Conservation (phyloP, 257 asterid genomes). For the Solanum tacnaense region DNA sequence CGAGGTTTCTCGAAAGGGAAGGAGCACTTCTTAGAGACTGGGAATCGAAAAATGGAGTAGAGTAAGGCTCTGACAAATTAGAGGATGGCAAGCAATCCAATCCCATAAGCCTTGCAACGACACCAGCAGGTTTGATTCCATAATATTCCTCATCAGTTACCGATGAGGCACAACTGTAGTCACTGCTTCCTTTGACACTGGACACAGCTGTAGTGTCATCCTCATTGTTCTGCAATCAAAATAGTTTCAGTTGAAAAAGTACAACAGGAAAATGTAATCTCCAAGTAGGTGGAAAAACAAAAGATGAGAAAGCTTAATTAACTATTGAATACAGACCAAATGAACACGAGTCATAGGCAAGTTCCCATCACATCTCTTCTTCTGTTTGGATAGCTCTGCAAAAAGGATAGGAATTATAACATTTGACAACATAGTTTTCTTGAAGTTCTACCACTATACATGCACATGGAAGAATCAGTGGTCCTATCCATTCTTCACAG, state of each 20-base stretch:
- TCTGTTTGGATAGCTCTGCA: slow-evolving; percentile 76
- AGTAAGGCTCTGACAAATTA: slow-evolving; percentile 28
- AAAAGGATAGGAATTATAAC: background rate
- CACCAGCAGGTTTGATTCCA: slow-evolving; percentile 52
- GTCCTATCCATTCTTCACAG: background rate
- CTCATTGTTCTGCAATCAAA: slow-evolving; percentile 39
- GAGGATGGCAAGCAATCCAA: slow-evolving; percentile 74
- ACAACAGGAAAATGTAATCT: background rate
- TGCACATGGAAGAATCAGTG: background rate
- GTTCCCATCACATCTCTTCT: slow-evolving; percentile 61
- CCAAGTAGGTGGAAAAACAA: background rate
- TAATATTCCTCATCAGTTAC: slow-evolving; percentile 60
- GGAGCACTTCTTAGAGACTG: slow-evolving; percentile 39
- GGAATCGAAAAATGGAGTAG: slow-evolving; percentile 44
- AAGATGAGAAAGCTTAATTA: background rate
- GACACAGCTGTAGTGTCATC: slow-evolving; percentile 41
- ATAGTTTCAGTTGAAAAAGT: background rate
- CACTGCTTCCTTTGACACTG: slow-evolving; percentile 57
- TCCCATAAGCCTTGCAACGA: slow-evolving; percentile 98
- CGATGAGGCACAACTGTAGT: slow-evolving; percentile 71
- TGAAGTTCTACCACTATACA: background rate
- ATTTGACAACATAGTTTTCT: background rate
- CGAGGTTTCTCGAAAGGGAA: slow-evolving; percentile 19
- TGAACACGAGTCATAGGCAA: slow-evolving; percentile 48
- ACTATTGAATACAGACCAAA: slow-evolving; percentile 26